These are phyloP conservation scores for Chlamydomonas schloesseri DNA, from an alignment of 139 green algal species.

Conservation along the genomic window DNA sequence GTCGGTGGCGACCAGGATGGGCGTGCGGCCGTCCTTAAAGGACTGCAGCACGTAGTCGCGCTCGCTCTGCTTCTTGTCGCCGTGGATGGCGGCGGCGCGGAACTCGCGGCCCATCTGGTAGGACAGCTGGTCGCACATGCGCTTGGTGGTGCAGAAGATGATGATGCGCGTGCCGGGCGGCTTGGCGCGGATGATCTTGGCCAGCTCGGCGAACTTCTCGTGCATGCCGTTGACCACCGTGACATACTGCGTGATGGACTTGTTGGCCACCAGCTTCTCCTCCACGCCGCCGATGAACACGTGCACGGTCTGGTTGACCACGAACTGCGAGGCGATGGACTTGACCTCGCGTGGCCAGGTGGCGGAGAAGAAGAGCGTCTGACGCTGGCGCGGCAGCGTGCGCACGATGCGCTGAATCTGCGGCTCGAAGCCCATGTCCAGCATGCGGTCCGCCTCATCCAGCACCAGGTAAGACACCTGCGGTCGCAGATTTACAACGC, in stretches of 20 bases:
- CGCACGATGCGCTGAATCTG: conserved; percentile 91
- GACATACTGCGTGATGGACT: conserved; percentile 88
- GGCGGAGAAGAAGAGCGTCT: conserved; percentile 94
- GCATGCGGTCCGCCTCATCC: conserved; percentile 98
- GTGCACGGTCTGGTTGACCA: conserved; percentile 83
- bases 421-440: conserved; percentile 98
- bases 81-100: conserved; percentile 87
- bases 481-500: too few relatives aligned
- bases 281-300: conserved; percentile 94
- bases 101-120: conserved; percentile 71
- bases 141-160: conserved; percentile 94
- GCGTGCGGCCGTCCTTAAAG: conserved; percentile 90
- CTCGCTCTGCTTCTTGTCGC: conserved; percentile 96
- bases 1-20: conserved; percentile 95
- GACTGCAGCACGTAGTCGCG: conserved; percentile 86
- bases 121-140: conserved; percentile 92
- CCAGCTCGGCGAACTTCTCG: conserved; percentile 82
- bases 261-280: conserved; percentile 93
- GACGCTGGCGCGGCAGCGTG: conserved; percentile 76
- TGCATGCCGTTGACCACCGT: conserved; percentile 57
- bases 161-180: conserved; percentile 79
- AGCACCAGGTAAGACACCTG: conserved; percentile 94
- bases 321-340: conserved; percentile 85
- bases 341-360: conserved; percentile 95
- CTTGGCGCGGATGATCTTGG: conserved; percentile 77